Conservation (phyloP, 331 rosid species). For the Phaseolus coccineus region DNA sequence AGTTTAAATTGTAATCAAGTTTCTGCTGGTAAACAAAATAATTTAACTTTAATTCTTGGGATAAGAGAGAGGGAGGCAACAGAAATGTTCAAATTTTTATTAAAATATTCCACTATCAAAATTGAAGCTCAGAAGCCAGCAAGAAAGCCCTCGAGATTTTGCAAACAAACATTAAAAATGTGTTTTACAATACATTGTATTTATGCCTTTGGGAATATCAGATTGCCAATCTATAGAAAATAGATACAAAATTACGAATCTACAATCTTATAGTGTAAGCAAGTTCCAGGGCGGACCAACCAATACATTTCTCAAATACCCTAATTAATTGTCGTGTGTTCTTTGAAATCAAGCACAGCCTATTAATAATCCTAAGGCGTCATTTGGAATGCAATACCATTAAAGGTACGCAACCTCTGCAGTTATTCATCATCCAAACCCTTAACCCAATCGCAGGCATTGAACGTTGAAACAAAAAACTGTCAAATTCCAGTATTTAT, state of each 20-base stretch:
- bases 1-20: too few relatives aligned
- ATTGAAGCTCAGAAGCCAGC: too few relatives aligned
- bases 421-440: constrained; percentile 15
- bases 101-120: too few relatives aligned
- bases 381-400: constrained; percentile 26
- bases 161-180: too few relatives aligned
- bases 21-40: too few relatives aligned
- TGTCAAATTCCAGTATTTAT: not conserved
- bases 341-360: constrained; percentile 8
- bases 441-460: constrained; percentile 6
- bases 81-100: too few relatives aligned
- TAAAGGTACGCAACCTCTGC: not conserved
- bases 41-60: too few relatives aligned
- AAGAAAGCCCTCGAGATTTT: too few relatives aligned
- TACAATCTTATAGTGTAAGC: not conserved
- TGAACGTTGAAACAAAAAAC: not conserved
- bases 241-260: not conserved
- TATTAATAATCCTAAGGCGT: not conserved
- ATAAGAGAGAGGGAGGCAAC: too few relatives aligned
- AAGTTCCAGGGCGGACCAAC: not conserved
- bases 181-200: too few relatives aligned
- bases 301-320: not conserved
- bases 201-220: too few relatives aligned
- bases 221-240: constrained; percentile 19
- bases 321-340: not conserved